Conservation (phyloP, 768 basidiomycete species). For the Hericium rajendrae region DNA sequence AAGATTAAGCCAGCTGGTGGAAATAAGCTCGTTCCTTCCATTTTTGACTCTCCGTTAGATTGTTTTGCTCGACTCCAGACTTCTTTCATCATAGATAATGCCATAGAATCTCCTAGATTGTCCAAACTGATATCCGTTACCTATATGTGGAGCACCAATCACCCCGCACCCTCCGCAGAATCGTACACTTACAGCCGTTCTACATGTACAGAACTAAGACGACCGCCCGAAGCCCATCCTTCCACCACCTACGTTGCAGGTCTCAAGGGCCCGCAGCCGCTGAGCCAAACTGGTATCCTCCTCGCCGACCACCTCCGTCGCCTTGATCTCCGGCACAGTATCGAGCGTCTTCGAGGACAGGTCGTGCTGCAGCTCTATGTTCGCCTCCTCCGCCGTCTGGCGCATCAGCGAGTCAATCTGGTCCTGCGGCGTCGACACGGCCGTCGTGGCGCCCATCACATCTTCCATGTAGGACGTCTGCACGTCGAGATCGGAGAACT, state of each 20-base stretch:
- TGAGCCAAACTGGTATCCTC: slow-evolving; percentile 81
- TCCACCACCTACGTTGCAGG: slow-evolving; percentile 46
- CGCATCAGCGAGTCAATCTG: slow-evolving; percentile 89
- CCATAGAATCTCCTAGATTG: not conserved
- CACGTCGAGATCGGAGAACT: slow-evolving; percentile 95
- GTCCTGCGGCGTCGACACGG: slow-evolving; percentile 90
- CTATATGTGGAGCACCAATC: no score
- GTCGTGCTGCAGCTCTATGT: slow-evolving; percentile 91
- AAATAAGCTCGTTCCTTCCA: not conserved
- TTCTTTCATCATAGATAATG: not conserved
- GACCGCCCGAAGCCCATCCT: not conserved
- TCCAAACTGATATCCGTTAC: not conserved
- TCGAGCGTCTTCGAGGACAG: slow-evolving; percentile 56
- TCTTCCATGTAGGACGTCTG: slow-evolving; percentile 98
- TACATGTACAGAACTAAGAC: not conserved
- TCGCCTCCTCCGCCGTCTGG: slow-evolving; percentile 94
- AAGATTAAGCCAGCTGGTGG: not conserved
- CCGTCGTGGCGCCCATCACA: slow-evolving; percentile 88
- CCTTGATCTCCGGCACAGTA: slow-evolving; percentile 46
- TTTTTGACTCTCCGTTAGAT: not conserved
- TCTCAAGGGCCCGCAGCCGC: slow-evolving; percentile 80
- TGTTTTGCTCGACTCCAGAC: not conserved
- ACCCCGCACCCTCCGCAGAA: no score
- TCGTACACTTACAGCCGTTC: no score
- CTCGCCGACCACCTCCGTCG: slow-evolving; percentile 49